Conservation (phyloP, 1,284 basidiomycete genomes). For the Coniferiporia weirii region DNA sequence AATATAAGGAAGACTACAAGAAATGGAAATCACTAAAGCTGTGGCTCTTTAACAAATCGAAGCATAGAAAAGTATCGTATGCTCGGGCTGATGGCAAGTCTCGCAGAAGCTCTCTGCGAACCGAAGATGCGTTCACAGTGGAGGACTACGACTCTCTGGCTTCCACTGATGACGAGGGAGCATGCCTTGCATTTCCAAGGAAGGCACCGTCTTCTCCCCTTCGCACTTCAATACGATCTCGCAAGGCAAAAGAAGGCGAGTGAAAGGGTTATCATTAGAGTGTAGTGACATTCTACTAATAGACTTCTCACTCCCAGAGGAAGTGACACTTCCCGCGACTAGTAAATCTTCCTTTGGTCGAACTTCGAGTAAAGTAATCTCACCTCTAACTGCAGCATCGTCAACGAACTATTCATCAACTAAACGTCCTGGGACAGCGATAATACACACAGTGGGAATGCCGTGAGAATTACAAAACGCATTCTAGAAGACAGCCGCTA, state of each 20-base stretch:
- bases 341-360: too few relatives aligned
- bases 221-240: too few relatives aligned
- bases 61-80: conserved; percentile 23
- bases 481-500: background rate
- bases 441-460: background rate
- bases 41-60: conserved; percentile 37
- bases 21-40: conserved; percentile 43
- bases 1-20: conserved; percentile 44
- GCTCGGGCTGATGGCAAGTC: conserved; percentile 20
- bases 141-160: background rate
- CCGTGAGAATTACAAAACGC: background rate
- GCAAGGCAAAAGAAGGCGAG: too few relatives aligned
- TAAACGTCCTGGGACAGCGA: background rate
- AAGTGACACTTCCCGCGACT: too few relatives aligned
- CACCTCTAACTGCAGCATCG: background rate
- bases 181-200: background rate
- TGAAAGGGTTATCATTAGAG: too few relatives aligned
- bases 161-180: background rate
- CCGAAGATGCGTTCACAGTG: background rate
- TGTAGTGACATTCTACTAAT: too few relatives aligned
- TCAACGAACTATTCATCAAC: background rate
- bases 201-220: too few relatives aligned
- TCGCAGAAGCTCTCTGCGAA: background rate
- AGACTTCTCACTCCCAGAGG: too few relatives aligned
- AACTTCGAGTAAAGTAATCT: too few relatives aligned